These are phyloP conservation scores for Nannochloropsis granulata DNA, from an alignment of 108 stramenopile genomes.

Conservation along the genomic window DNA sequence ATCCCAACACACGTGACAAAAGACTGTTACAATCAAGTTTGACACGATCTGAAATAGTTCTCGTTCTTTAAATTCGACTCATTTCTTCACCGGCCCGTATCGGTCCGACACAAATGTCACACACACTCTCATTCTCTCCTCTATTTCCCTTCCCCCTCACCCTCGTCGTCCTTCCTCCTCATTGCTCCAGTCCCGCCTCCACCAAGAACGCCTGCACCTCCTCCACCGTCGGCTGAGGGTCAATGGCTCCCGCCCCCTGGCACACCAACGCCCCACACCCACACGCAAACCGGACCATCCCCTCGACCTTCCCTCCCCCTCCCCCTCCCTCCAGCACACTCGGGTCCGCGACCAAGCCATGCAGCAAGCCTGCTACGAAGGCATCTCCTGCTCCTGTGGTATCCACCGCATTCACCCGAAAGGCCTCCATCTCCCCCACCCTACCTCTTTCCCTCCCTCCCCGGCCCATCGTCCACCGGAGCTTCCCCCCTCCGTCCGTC, in stretches of 20 bases:
- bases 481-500: slow-evolving; percentile 11
- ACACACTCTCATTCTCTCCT: too few relatives aligned
- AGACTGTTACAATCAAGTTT: too few relatives aligned
- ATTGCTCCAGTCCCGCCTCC: not conserved
- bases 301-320: not conserved
- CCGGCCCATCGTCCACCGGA: slow-evolving; percentile 1
- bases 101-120: too few relatives aligned
- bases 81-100: not conserved
- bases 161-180: too few relatives aligned
- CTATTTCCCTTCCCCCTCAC: not conserved
- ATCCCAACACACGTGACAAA: too few relatives aligned
- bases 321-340: not conserved
- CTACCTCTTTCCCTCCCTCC: not conserved
- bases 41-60: too few relatives aligned
- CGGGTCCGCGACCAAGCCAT: not conserved
- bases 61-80: not conserved
- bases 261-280: slow-evolving; percentile 21
- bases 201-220: slow-evolving; percentile 7
- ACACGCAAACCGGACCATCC: slow-evolving; percentile 14
- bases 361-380: slow-evolving; percentile 22
- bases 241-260: slow-evolving; percentile 15
- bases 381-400: slow-evolving; percentile 32
- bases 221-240: not conserved
- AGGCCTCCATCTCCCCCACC: slow-evolving; percentile 8
- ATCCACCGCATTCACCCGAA: slow-evolving; percentile 4